Percentiles rank a stretch among this genome's conserved stretches.
These are phyloP conservation scores for Torulaspora quercuum DNA, from an alignment of 805 yeast species.

Conservation along the genomic window DNA sequence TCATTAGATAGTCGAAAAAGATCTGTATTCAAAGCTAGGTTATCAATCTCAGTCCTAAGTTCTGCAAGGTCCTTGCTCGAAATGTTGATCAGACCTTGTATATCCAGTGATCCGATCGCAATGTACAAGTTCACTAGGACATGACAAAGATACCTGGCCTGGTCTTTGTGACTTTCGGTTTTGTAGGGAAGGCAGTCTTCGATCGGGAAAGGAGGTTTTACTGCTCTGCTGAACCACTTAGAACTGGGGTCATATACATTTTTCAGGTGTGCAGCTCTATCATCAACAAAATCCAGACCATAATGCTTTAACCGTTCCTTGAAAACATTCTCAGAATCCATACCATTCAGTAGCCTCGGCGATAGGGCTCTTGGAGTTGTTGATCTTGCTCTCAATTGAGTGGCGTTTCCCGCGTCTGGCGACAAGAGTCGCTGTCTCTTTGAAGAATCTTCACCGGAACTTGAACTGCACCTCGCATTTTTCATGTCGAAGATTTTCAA, in stretches of 20 bases:
- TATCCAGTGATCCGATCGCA: constrained; percentile 69
- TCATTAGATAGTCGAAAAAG: constrained; percentile 37
- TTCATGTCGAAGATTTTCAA: constrained; percentile 20
- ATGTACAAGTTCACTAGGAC: constrained; percentile 77
- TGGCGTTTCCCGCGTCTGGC: constrained; percentile 8
- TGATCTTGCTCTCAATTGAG: constrained; percentile 18
- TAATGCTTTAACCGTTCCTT: constrained; percentile 40
- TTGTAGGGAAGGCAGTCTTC: constrained; percentile 62
- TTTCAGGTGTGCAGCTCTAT: constrained; percentile 34
- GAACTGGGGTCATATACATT: constrained; percentile 37
- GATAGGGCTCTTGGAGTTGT: constrained; percentile 26
- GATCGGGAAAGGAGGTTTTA: constrained; percentile 35
- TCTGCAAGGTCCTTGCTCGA: constrained; percentile 64
- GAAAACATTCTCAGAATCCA: constrained; percentile 26
- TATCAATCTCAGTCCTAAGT: constrained; percentile 39
- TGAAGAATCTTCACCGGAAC: constrained; percentile 17
- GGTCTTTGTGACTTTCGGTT: constrained; percentile 64
- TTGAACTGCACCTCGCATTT: constrained; percentile 21
- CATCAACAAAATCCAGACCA: constrained; percentile 51
- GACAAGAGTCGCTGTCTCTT: constrained; percentile 19
- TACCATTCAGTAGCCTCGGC: constrained; percentile 22
- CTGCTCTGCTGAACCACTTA: constrained; percentile 40
- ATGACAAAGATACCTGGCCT: constrained; percentile 69
- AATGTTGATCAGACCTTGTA: constrained; percentile 65
- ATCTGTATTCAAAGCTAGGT: constrained; percentile 53